Conservation (phyloP, 2,329 filamentous ascomycete genomes). For the Ophiobolus disseminans region DNA sequence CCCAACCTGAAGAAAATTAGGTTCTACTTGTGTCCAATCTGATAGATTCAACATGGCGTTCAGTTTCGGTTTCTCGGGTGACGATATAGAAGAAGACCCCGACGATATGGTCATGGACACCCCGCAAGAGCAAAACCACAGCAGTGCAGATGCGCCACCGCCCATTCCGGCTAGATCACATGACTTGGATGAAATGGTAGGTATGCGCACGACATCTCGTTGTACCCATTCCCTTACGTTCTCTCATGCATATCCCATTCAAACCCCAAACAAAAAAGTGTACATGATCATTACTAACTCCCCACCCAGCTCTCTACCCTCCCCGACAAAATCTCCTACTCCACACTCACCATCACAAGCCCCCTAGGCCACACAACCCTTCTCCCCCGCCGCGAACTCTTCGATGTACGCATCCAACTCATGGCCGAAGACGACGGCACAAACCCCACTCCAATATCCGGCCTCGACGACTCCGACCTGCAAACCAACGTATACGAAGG, state of each 20-base stretch:
- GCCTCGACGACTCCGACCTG: slow-evolving; percentile 68
- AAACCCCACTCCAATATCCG: slow-evolving; percentile 36
- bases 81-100: slow-evolving; percentile 63
- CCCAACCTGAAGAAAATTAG: not conserved
- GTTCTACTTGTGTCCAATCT: not conserved
- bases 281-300: slow-evolving; percentile 8
- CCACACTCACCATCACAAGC: slow-evolving; percentile 65
- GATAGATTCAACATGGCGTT: slow-evolving; percentile 48
- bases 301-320: slow-evolving; percentile 61
- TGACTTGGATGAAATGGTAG: slow-evolving; percentile 57
- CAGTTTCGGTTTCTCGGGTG: slow-evolving; percentile 65
- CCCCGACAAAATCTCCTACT: slow-evolving; percentile 77
- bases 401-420: slow-evolving; percentile 81
- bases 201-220: slow-evolving; percentile 17
- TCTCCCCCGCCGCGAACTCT: slow-evolving; percentile 77
- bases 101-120: slow-evolving; percentile 37
- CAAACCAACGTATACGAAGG: slow-evolving; percentile 85
- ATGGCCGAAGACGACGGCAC: slow-evolving; percentile 70
- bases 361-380: slow-evolving; percentile 62
- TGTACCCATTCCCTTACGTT: not conserved
- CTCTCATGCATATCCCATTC: not conserved
- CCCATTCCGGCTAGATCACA: slow-evolving; percentile 51
- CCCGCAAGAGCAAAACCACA: slow-evolving; percentile 6
- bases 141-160: slow-evolving; percentile 28
- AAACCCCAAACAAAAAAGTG: slow-evolving; percentile 53